Evolutionary conservation across 176 grass and related monocot species (phyloP).

Genomic region (Musa troglodytarum): DNA sequence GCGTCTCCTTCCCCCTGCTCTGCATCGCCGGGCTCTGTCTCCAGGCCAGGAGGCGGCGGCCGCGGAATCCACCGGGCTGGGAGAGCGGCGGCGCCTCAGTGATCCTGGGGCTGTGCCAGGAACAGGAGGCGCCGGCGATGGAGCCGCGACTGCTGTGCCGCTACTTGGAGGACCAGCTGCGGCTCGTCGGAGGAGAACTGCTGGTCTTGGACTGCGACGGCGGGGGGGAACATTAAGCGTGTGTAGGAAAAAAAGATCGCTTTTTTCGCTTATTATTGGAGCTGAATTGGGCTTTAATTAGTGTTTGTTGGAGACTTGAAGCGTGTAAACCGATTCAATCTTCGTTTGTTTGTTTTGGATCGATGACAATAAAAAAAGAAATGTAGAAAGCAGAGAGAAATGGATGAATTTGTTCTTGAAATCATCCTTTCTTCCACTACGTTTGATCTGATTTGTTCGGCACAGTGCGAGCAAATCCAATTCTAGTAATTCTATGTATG

Average conservation of each 20-base stretch:
- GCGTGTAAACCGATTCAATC: too few species aligned
- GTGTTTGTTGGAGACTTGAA: too few species aligned
- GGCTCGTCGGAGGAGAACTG: neutral
- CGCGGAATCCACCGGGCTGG: neutral
- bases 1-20: slow-evolving; percentile 2
- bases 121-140: neutral
- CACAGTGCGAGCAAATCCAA: too few species aligned
- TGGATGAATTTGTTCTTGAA: too few species aligned
- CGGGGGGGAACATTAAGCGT: neutral
- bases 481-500: too few species aligned
- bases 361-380: too few species aligned
- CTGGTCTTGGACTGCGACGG: neutral
- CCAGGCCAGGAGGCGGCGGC: neutral
- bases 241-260: neutral
- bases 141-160: neutral
- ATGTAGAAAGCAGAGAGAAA: too few species aligned
- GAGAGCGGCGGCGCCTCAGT: neutral
- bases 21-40: slow-evolving; percentile 8
- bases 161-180: slow-evolving; percentile 10
- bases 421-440: too few species aligned
- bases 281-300: too few species aligned
- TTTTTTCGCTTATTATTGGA: too few species aligned
- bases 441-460: too few species aligned
- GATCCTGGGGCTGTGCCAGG: neutral
- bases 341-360: too few species aligned